Percentiles rank a stretch among this genome's conserved stretches.
phyloP scores from a whole-genome alignment of 1,284 basidiomycete species.

The Amylostereum areolatum region DNA sequence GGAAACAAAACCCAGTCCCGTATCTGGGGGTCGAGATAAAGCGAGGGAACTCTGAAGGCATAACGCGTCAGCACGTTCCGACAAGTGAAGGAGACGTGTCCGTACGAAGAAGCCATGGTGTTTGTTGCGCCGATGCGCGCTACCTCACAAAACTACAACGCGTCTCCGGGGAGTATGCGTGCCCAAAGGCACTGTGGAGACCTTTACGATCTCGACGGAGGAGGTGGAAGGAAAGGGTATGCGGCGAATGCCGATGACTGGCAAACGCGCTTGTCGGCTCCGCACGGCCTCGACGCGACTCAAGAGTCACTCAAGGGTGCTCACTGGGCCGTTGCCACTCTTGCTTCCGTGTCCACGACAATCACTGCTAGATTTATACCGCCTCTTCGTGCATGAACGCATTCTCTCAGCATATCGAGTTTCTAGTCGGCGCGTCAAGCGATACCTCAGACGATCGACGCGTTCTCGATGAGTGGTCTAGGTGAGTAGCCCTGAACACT shows the following conservation, averaged over 20 bases:
- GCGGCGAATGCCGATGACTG: too few species aligned
- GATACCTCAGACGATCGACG: constrained; percentile 25
- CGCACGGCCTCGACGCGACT: too few species aligned
- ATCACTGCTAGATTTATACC: too few species aligned
- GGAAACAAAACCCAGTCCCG: constrained; percentile 95
- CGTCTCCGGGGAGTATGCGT: too few species aligned
- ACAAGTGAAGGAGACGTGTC: not conserved
- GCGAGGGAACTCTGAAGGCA: constrained; percentile 46
- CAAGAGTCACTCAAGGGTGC: too few species aligned
- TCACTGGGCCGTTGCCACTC: too few species aligned
- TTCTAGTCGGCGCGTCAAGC: constrained; percentile 21
- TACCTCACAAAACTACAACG: not conserved
- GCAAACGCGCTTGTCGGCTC: too few species aligned
- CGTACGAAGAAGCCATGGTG: constrained; percentile 9
- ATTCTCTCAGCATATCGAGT: constrained; percentile 23
- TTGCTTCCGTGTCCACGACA: too few species aligned
- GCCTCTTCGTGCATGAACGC: constrained; percentile 10
- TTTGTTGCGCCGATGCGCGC: not conserved
- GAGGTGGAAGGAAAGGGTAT: too few species aligned
- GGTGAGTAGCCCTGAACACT: constrained; percentile 14
- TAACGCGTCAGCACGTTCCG: not conserved
- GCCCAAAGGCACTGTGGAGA: too few species aligned
- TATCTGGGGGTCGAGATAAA: constrained; percentile 92
- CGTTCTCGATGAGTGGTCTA: constrained; percentile 30
- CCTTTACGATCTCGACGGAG: too few species aligned